Evolutionary conservation across 1,284 basidiomycete genomes (phyloP), one percentile per base, ranked within the genome.

Genomic region (Ceratobasidium papillatum): DNA sequence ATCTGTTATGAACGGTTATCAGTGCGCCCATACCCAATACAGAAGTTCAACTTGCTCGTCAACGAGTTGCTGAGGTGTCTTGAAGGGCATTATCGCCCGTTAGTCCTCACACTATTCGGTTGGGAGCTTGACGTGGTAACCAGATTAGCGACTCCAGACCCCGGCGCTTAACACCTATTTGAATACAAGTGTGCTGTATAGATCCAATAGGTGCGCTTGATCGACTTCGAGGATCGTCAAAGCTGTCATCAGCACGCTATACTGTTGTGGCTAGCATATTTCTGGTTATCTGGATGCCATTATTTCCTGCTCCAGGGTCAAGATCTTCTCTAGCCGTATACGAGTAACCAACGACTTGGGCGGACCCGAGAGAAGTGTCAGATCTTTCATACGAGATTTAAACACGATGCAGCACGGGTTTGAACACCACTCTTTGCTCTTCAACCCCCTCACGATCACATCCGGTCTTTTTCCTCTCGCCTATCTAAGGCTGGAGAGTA

Each of bases 1-100:
- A 72, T 61, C 68, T 72, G 14, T 9, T 34, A 9, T 22, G 30
- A 2, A n/a, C 14, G 43, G 8, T 51, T 32, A 56, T 56, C 11
- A 32, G 22, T 56, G 12, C 8, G 12, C 11, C 12, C 52, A 56
- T 1, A 32, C 14, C 52, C 25, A 32, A 1, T 11, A 56, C 1
- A 27, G 22, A 25, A 43, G 22, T 1, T 11, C 3, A 5, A 27
- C 68, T 36, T 14, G 61, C 68, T 72, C 68, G 58, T 72, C 68
- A 12, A 72, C 68, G 27, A 72, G 68, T 34, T 72, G 68, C 25
- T 72, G 68, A 12, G 68, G 68, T n/a, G 68, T 72, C 11, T 56
- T 61, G 22, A 72, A 49, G 43, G 68, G 68, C 68, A 72, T 72
- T 32, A 34, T 32, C 12, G 51, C 25, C 52, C 52, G 27, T 32